Evolutionary conservation across 1,284 basidiomycete genomes (phyloP).

Genomic region (Coniferiporia weirii): DNA sequence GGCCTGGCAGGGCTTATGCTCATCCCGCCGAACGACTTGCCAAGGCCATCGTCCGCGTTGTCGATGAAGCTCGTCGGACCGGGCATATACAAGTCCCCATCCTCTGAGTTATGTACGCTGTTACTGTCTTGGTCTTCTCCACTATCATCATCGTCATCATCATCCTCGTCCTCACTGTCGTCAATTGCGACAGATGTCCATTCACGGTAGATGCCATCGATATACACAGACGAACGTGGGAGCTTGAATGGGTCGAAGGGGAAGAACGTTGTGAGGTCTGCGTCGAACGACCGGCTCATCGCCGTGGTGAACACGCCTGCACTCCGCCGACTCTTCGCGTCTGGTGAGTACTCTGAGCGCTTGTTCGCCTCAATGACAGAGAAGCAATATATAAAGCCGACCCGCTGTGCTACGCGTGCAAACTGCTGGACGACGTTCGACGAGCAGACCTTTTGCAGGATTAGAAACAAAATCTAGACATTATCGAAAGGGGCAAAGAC

Average conservation of each 20-base stretch:
- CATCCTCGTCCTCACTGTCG: constrained; percentile 63
- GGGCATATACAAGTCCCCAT: constrained; percentile 16
- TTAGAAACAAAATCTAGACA: neutral
- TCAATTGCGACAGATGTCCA: constrained; percentile 75
- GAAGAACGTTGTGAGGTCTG: constrained; percentile 84
- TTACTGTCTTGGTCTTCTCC: constrained; percentile 29
- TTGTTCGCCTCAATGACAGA: constrained; percentile 87
- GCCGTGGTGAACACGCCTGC: constrained; percentile 26
- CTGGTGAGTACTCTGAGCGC: constrained; percentile 42
- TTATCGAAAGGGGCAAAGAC: constrained; percentile 21
- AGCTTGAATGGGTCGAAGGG: constrained; percentile 98
- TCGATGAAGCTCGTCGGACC: constrained; percentile 17
- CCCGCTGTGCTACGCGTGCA: constrained; percentile 87
- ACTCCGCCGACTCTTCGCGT: neutral
- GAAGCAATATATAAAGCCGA: constrained; percentile 93
- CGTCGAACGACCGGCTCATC: constrained; percentile 42
- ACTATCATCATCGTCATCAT: constrained; percentile 45
- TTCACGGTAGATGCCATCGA: constrained; percentile 69
- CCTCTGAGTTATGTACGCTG: constrained; percentile 17
- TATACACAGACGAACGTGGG: constrained; percentile 64
- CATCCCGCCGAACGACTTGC: constrained; percentile 69
- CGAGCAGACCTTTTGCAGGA: constrained; percentile 69
- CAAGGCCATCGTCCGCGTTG: constrained; percentile 41
- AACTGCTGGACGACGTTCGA: constrained; percentile 91
- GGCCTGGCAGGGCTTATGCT: constrained; percentile 59